Conservation (phyloP, 345 rosid species). For the Salix arbutifolia region DNA sequence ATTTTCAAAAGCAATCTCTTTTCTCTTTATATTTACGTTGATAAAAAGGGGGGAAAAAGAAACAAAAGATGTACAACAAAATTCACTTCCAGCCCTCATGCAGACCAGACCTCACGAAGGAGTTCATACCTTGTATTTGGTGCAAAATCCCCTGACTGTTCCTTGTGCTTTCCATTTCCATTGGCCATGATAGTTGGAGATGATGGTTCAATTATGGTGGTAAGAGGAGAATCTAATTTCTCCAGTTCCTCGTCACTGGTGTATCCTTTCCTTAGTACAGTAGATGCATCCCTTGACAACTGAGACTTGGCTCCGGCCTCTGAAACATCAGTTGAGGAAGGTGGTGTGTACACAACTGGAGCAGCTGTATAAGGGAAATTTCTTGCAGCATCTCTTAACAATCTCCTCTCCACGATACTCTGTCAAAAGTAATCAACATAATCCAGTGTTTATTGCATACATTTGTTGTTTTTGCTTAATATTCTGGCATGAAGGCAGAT, state of each 20-base stretch:
- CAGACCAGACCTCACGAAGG: constrained; percentile 80
- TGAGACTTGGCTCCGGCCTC: constrained; percentile 43
- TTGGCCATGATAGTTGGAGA: constrained; percentile 28
- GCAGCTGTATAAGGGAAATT: constrained; percentile 78
- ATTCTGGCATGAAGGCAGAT: neutral
- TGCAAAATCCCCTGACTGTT: constrained; percentile 7
- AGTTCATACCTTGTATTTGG: constrained; percentile 68
- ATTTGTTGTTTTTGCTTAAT: neutral
- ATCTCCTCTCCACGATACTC: constrained; percentile 56
- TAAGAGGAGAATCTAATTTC: constrained; percentile 70
- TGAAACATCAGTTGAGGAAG: constrained; percentile 52
- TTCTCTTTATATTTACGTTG: constrained; percentile 2
- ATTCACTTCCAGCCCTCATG: constrained; percentile 15
- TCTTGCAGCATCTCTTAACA: constrained; percentile 42
- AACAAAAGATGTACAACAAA: constrained; percentile 4
- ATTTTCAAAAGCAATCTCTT: neutral
- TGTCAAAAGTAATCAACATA: constrained; percentile 17
- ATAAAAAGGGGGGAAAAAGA: neutral
- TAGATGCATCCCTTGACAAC: constrained; percentile 52
- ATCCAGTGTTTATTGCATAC: neutral
- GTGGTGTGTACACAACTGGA: constrained; percentile 54
- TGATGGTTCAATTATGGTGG: constrained; percentile 46
- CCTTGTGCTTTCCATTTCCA: constrained; percentile 34
- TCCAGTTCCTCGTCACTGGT: constrained; percentile 90
- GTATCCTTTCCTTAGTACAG: constrained; percentile 80